Evolutionary conservation across 768 basidiomycete species (phyloP).

Genomic region (Pleurotus salmoneostramineus): DNA sequence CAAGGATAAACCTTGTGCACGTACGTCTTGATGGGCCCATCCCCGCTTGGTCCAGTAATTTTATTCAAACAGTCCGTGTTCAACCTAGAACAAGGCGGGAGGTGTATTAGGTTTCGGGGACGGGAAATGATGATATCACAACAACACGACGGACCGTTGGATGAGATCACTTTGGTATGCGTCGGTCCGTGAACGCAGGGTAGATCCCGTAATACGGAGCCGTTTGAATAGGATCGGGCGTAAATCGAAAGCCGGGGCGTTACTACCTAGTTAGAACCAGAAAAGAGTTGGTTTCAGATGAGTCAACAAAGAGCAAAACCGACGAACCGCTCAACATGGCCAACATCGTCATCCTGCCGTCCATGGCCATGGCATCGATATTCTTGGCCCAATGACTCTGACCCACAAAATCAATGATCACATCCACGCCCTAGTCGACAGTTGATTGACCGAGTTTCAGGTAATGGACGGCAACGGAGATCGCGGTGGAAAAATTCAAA

Average conservation of each 20-base stretch:
- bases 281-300: slow-evolving; percentile 9
- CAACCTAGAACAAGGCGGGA: slow-evolving; percentile 39
- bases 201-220: slow-evolving; percentile 85
- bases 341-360: slow-evolving; percentile 73
- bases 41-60: slow-evolving; percentile 54
- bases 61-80: slow-evolving; percentile 45
- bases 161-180: slow-evolving; percentile 78
- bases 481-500: no score
- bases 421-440: slow-evolving; percentile 66
- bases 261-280: slow-evolving; percentile 37
- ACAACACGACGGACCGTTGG: slow-evolving; percentile 37
- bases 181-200: slow-evolving; percentile 69
- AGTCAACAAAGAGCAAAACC: slow-evolving; percentile 3
- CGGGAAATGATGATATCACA: background rate
- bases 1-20: slow-evolving; percentile 84
- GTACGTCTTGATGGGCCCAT: slow-evolving; percentile 64
- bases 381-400: slow-evolving; percentile 72
- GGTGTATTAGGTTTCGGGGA: background rate
- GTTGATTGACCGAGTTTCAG: background rate
- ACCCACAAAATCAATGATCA: slow-evolving; percentile 85
- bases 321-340: slow-evolving; percentile 59
- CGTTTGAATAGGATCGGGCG: slow-evolving; percentile 76
- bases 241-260: slow-evolving; percentile 52
- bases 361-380: slow-evolving; percentile 61
- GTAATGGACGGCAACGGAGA: background rate